phyloP scores from a whole-genome alignment of 306 rosid genomes.

The Dalbergia cultrata region DNA sequence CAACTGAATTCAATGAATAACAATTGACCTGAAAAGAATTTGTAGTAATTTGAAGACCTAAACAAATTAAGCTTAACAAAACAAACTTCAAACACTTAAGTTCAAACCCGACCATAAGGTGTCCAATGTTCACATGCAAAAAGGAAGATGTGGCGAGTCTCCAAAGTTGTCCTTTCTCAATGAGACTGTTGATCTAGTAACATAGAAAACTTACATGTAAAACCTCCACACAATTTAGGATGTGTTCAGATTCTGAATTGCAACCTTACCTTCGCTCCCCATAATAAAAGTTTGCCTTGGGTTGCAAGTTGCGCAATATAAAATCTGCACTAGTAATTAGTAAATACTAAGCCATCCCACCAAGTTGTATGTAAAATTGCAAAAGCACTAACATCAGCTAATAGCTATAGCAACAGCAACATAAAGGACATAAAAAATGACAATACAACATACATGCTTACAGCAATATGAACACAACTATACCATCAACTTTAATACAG shows the following conservation, averaged over 20 bases:
- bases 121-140: conserved; percentile 88
- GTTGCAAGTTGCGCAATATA: conserved; percentile 77
- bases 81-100: conserved; percentile 32
- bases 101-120: conserved; percentile 73
- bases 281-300: conserved; percentile 71
- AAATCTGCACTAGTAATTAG: conserved; percentile 57
- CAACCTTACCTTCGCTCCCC: conserved; percentile 93
- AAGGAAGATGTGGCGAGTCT: conserved; percentile 85
- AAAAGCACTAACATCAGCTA: conserved; percentile 10
- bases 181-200: conserved; percentile 73
- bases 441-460: not conserved
- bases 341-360: conserved; percentile 30
- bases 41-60: conserved; percentile 2
- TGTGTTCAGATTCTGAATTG: conserved; percentile 26
- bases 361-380: conserved; percentile 26
- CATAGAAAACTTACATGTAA: conserved; percentile 36
- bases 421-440: not conserved
- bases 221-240: not conserved
- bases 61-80: conserved; percentile 27
- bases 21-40: conserved; percentile 71
- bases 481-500: conserved; percentile 11
- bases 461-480: conserved; percentile 1
- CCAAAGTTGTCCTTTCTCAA: conserved; percentile 89
- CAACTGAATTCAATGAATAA: conserved; percentile 85
- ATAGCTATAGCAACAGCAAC: not conserved